phyloP scores from a whole-genome alignment of 1,284 basidiomycete species.

The Ustilago sp. region DNA sequence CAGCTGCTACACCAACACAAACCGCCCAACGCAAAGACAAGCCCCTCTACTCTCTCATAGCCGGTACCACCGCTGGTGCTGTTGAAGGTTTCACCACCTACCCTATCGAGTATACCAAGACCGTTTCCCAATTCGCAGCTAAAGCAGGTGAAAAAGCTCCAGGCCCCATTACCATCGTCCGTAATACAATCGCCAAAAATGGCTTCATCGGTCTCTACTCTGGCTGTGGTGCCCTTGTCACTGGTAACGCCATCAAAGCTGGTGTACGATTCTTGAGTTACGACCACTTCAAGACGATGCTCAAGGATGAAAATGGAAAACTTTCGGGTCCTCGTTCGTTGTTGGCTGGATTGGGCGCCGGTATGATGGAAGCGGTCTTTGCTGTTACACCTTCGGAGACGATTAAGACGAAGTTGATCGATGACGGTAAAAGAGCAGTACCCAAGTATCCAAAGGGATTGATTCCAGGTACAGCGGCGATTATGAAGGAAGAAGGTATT shows the following conservation, averaged over 20 bases:
- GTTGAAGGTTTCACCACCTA: constrained; percentile 84
- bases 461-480: constrained; percentile 83
- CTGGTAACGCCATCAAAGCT: constrained; percentile 66
- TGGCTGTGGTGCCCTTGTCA: constrained; percentile 63
- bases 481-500: constrained; percentile 84
- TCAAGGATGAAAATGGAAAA: constrained; percentile 76
- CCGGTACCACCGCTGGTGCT: constrained; percentile 92
- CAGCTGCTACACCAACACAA: constrained; percentile 33
- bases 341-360: constrained; percentile 89
- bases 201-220: constrained; percentile 70
- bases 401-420: constrained; percentile 99
- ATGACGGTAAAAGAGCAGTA: constrained; percentile 85
- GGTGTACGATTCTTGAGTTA: constrained; percentile 90
- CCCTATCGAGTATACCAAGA: constrained; percentile 91
- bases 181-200: constrained; percentile 65
- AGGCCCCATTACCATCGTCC: constrained; percentile 68
- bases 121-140: constrained; percentile 72
- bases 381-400: constrained; percentile 98
- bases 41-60: constrained; percentile 70
- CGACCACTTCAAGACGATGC: constrained; percentile 86
- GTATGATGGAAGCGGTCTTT: constrained; percentile 91
- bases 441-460: constrained; percentile 87
- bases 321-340: constrained; percentile 40
- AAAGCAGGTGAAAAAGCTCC: constrained; percentile 65
- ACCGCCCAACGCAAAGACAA: constrained; percentile 57